Evolutionary conservation across 352 stramenopile species (phyloP), one percentile per base, ranked within the genome.

Genomic region (Globisporangium paddicum): DNA sequence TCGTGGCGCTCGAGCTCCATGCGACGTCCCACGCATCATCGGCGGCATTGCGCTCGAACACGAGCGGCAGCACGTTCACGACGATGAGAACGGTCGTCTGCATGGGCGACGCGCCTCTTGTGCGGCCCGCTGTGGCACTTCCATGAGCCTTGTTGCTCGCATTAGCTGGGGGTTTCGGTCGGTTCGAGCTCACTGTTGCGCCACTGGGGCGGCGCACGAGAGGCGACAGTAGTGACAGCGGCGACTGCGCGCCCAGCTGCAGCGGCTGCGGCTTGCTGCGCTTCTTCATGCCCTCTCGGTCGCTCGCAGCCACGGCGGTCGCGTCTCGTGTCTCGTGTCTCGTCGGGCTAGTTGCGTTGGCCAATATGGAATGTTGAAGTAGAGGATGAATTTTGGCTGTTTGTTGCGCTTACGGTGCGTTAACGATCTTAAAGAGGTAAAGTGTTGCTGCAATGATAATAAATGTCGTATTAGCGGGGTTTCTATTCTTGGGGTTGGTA

Each of bases 31-130:
- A 93, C 11, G 64, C 77, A 25, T 69, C 73, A 53, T 71, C 56
- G 16, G 60, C 57, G 16, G 52, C 67, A 37, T 74, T 79, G 38
- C 77, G 79, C 41, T 81, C 79, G 54, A 93, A 93, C 26, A 89
- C 69, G 30, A 90, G 68, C 42, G 80, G 82, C 49, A 93, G 62
- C 55, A 93, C 82, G 35, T 93, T 93, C 53, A 90, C 79, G 55
- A 89, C 80, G 53, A 93, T 84, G 23, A 93, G 64, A 26, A 92
- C 80, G 14, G 75, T 88, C 70, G 79, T 86, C 26, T 67, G 54
- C 14, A 42, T 50, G 34, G 23, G 18, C 38, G 19, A 19, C 25
- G 28, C 23, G 23, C 16, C n/a, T 32, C 19, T 37, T 3, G 16
- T 9, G 18, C 25, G 46, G 21, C 46, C 26, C 38, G 26, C 18